These are phyloP conservation scores for Prunella vulgaris DNA, from an alignment of 257 asterid genomes.

Conservation along the genomic window DNA sequence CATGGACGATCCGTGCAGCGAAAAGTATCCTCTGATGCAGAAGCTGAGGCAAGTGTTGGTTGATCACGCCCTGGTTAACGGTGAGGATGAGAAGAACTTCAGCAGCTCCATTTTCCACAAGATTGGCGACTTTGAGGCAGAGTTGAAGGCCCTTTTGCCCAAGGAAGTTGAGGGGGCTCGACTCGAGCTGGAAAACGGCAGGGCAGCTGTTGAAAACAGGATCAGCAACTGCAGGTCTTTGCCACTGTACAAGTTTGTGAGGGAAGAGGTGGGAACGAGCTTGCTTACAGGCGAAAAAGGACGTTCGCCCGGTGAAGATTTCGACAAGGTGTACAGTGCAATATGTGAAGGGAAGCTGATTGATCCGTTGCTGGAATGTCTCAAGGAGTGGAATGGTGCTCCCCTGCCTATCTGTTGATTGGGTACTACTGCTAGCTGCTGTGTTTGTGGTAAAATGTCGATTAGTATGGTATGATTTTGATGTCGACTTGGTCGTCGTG, in stretches of 20 bases:
- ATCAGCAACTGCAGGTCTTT: constrained; percentile 33
- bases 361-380: constrained; percentile 47
- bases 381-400: constrained; percentile 45
- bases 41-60: constrained; percentile 35
- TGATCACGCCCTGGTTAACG: constrained; percentile 31
- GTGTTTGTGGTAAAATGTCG: neutral
- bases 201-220: constrained; percentile 13
- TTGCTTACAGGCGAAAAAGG: constrained; percentile 34
- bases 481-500: neutral
- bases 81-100: constrained; percentile 14
- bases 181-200: constrained; percentile 23
- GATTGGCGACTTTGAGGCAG: constrained; percentile 37
- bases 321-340: constrained; percentile 36
- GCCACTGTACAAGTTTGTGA: constrained; percentile 40
- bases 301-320: constrained; percentile 40
- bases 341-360: constrained; percentile 38
- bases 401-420: constrained; percentile 35
- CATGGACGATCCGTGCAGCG: constrained; percentile 36
- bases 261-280: constrained; percentile 27
- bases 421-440: neutral
- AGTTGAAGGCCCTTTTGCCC: constrained; percentile 29
- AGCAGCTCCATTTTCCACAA: constrained; percentile 29
- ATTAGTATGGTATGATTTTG: neutral
- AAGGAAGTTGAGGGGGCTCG: constrained; percentile 37
- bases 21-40: constrained; percentile 34